Evolutionary conservation across 179 eudicot genomes (phyloP), one percentile per base, ranked within the genome.

Genomic region (Camellia oleifera): DNA sequence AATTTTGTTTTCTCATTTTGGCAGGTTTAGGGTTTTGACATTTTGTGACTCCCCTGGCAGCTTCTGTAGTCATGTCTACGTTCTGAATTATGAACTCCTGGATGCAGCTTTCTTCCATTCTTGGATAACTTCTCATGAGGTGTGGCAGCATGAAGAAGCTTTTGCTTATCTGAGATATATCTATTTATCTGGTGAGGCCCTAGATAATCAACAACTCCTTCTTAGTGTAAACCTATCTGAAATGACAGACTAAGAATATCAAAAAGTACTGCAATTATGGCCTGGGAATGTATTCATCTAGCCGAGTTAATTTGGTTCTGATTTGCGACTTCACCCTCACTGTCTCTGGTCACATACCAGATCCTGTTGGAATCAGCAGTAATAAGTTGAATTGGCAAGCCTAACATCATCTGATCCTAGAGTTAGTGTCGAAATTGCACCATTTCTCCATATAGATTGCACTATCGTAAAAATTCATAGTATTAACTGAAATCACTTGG

Each of bases 21-120:
- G 78, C 81, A 82, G 84, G 84, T 77, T 72, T 72, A 68, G 68
- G 40, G 61, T 72, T 81, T 63, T 66, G 45, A 26, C 65, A 66
- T 77, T 81, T 70, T 70, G 61, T 26, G 52, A 14, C 61, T 73
- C 57, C 78, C 78, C 60, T 65, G 69, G 69, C 70, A 14, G 66
- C 78, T 64, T 77, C 46, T 52, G 50, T 63, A 53, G 61, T 58
- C 63, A 15, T 23, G 72, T 65, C 32, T 77, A 66, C 72, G 14
- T 66, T 74, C 62, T 53, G 81, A 45, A 13, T 9, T 77, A 44
- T 45, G 42, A 78, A 69, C 57, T 46, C 62, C 75, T 26, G 66
- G 72, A 77, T 72, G 44, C 77, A 63, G 73, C 73, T 52, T 64
- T 60, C 73, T 77, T 81, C 72, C 56, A 52, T 69, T 69, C 7